These are phyloP conservation scores for Juncus effusus DNA, from an alignment of 176 grass and related monocot genomes.

Conservation along the genomic window DNA sequence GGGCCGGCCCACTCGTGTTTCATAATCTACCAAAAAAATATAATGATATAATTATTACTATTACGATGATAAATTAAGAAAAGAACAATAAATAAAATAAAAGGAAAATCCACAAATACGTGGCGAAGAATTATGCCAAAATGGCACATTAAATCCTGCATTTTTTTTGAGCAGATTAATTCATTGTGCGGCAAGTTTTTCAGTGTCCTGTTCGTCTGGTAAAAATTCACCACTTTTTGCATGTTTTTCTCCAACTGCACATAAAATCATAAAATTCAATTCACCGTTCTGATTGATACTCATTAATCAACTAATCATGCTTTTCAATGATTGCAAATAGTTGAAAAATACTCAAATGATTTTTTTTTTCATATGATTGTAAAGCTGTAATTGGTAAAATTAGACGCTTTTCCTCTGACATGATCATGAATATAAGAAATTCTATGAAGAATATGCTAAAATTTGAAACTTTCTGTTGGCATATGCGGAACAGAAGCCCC, in stretches of 20 bases:
- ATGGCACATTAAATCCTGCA: slow-evolving; percentile 51
- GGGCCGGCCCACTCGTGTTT: slow-evolving; percentile 46
- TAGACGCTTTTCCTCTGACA: too few relatives aligned
- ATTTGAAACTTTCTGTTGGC: too few relatives aligned
- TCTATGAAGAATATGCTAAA: too few relatives aligned
- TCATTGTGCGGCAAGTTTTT: slow-evolving; percentile 7
- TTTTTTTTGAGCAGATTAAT: slow-evolving; percentile 31
- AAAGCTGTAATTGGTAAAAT: too few relatives aligned
- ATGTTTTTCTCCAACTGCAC: slow-evolving; percentile 26
- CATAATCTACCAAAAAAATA: slow-evolving; percentile 47
- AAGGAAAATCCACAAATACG: slow-evolving; percentile 26
- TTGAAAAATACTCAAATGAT: too few relatives aligned
- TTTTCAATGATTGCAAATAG: too few relatives aligned
- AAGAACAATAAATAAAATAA: neutral
- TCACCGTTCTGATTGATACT: too few relatives aligned
- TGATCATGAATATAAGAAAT: too few relatives aligned
- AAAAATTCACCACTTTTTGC: slow-evolving; percentile 17
- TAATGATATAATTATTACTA: slow-evolving; percentile 5
- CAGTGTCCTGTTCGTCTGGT: slow-evolving; percentile 7
- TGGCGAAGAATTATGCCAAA: slow-evolving; percentile 49
- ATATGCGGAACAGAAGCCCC: too few relatives aligned
- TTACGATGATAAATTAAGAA: neutral
- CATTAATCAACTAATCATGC: too few relatives aligned
- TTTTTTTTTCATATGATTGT: too few relatives aligned
- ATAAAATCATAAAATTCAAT: neutral